phyloP scores from a whole-genome alignment of 2,329 filamentous ascomycete genomes.

The Hortaea sp. region DNA sequence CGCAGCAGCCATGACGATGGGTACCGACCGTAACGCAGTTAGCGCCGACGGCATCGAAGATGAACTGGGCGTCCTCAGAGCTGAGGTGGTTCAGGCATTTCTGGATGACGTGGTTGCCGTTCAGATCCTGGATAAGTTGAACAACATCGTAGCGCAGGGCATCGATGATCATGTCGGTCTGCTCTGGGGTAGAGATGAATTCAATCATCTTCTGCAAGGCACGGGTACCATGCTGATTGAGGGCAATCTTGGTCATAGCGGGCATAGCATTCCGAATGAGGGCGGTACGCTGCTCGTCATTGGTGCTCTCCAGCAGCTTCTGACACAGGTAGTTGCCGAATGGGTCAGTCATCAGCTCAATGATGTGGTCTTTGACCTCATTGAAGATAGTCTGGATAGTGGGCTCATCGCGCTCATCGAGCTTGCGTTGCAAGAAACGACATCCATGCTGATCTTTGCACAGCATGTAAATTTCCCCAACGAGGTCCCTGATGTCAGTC shows the following conservation, averaged over 20 bases:
- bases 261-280: constrained; percentile 83
- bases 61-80: constrained; percentile 79
- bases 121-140: constrained; percentile 89
- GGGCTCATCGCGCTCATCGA: constrained; percentile 77
- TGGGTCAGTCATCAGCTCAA: constrained; percentile 96
- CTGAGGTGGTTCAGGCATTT: constrained; percentile 95
- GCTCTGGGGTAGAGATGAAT: constrained; percentile 75
- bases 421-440: constrained; percentile 90
- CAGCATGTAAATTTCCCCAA: constrained; percentile 74
- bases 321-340: constrained; percentile 99
- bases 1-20: constrained; percentile 94
- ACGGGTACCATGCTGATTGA: constrained; percentile 94
- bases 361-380: constrained; percentile 86
- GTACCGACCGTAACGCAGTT: constrained; percentile 88
- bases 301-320: constrained; percentile 92
- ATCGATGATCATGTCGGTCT: constrained; percentile 78
- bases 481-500: constrained; percentile 67
- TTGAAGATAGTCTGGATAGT: constrained; percentile 87
- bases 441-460: constrained; percentile 99
- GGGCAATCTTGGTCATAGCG: constrained; percentile 82
- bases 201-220: constrained; percentile 99
- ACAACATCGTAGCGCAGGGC: constrained; percentile 79
- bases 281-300: constrained; percentile 85
- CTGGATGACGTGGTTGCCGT: constrained; percentile 98
- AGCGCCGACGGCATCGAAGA: constrained; percentile 84